Conservation (phyloP, 192 early-diverging fungal species). For the Rhizophagus clarus region DNA sequence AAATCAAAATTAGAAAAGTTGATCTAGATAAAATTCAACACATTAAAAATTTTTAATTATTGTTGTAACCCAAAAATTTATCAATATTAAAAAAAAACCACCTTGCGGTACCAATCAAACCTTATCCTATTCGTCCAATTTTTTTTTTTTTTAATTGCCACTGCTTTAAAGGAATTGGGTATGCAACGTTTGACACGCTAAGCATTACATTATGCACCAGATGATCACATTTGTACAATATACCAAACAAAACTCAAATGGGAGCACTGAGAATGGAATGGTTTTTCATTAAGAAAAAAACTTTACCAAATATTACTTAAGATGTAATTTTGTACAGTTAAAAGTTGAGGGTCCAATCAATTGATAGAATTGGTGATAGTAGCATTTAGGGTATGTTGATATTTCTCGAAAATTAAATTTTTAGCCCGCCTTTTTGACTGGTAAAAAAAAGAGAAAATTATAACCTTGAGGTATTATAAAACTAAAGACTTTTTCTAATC, state of each 20-base stretch:
- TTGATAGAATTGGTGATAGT: background rate
- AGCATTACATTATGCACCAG: background rate
- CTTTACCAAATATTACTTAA: no score
- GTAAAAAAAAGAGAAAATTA: conserved; percentile 9
- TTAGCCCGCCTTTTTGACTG: conserved; percentile 8
- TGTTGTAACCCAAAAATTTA: background rate
- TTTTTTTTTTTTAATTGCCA: background rate
- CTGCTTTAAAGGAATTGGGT: background rate
- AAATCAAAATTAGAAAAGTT: background rate
- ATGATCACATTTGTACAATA: background rate
- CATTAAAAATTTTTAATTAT: no score
- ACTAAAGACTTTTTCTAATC: background rate
- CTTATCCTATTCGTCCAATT: background rate
- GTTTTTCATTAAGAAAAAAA: background rate
- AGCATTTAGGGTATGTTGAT: background rate
- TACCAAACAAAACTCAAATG: background rate
- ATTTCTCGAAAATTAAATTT: background rate
- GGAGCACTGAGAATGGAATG: background rate
- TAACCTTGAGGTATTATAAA: background rate
- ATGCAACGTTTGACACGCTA: background rate
- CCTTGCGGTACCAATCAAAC: no score
- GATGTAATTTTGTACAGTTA: background rate
- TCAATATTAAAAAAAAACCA: no score
- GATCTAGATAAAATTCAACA: no score
- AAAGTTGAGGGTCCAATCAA: conserved; percentile 17